These are phyloP conservation scores for Echites panduratus DNA, from an alignment of 257 asterid species.

Conservation along the genomic window DNA sequence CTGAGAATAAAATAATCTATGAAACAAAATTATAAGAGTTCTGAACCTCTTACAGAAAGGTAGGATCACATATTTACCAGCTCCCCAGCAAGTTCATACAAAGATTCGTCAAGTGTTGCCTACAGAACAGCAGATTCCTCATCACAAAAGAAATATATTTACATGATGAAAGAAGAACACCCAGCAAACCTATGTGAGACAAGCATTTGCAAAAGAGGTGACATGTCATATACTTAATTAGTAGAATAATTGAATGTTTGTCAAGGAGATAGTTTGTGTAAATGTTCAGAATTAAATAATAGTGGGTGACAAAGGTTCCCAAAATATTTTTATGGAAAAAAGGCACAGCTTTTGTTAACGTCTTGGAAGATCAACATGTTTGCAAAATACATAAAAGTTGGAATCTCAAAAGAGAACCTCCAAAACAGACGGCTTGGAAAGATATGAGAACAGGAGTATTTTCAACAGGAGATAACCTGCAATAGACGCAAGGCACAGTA, in stretches of 20 bases:
- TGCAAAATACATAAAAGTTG: neutral
- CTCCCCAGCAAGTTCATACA: conserved; percentile 98
- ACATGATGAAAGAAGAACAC: conserved; percentile 9
- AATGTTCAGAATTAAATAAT: neutral
- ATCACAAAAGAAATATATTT: conserved; percentile 25
- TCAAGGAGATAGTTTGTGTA: neutral
- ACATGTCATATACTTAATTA: neutral
- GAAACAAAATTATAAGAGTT: conserved; percentile 10
- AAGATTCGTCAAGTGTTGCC: conserved; percentile 95
- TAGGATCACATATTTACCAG: conserved; percentile 53
- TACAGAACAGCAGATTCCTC: conserved; percentile 32
- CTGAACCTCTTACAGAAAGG: conserved; percentile 16
- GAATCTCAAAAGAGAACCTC: neutral
- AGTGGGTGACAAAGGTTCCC: neutral
- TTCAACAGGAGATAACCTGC: conserved; percentile 52
- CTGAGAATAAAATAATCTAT: conserved; percentile 29
- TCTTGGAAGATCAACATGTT: neutral
- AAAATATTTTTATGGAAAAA: neutral
- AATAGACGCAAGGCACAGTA: conserved; percentile 88
- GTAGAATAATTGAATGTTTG: neutral
- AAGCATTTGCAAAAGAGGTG: neutral
- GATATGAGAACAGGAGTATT: neutral
- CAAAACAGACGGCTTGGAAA: neutral
- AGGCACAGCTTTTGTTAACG: neutral
- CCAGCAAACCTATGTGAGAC: neutral